These are phyloP conservation scores for Deakozyma indianensis DNA, from an alignment of 805 yeast genomes.

Conservation along the genomic window DNA sequence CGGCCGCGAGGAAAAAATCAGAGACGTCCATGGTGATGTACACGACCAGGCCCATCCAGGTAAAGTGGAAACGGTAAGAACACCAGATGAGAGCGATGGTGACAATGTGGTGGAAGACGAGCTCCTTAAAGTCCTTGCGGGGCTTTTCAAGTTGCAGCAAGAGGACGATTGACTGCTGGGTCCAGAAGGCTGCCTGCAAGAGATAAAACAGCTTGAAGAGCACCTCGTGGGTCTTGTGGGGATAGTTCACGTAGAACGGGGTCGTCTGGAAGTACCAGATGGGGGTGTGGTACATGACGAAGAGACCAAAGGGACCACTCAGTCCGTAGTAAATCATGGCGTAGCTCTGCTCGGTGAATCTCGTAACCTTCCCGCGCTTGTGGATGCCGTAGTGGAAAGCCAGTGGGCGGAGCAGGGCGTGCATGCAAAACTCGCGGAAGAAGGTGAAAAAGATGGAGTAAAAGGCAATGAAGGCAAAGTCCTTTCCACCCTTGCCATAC, in stretches of 20 bases:
- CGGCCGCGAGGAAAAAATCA: constrained; percentile 71
- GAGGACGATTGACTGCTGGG: constrained; percentile 81
- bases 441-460: constrained; percentile 83
- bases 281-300: constrained; percentile 72
- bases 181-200: constrained; percentile 94
- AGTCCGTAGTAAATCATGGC: constrained; percentile 66
- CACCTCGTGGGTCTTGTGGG: constrained; percentile 61
- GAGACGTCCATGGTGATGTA: constrained; percentile 94
- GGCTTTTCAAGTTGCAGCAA: constrained; percentile 83
- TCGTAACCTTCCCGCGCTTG: constrained; percentile 40
- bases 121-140: constrained; percentile 82
- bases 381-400: constrained; percentile 41
- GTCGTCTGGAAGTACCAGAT: constrained; percentile 83
- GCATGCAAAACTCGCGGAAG: constrained; percentile 83
- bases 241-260: constrained; percentile 66
- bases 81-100: constrained; percentile 77
- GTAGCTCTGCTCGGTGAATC: constrained; percentile 92
- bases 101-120: constrained; percentile 84
- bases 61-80: constrained; percentile 88
- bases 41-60: constrained; percentile 86
- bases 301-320: constrained; percentile 77
- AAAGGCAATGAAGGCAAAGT: constrained; percentile 62
- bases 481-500: constrained; percentile 82
- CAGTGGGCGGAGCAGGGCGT: constrained; percentile 57
- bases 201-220: constrained; percentile 71